Base-by-base conservation (phyloP, 2,329 filamentous ascomycete species). In the Ophiosphaerella herpotricha region DNA sequence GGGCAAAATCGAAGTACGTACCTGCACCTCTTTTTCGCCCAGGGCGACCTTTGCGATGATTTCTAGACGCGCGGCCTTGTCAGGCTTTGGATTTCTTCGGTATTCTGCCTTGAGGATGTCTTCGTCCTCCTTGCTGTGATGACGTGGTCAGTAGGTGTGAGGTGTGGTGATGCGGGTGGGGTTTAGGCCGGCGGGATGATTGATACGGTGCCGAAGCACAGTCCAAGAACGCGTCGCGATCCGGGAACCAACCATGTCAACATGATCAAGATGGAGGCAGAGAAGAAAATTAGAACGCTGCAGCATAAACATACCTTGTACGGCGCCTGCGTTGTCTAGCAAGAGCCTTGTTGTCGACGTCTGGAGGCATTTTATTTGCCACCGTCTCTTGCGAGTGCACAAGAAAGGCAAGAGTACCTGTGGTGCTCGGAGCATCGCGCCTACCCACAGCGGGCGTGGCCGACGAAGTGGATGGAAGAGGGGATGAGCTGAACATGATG, bases 21-120 rank as follows among this genome's bases (percentile, higher is more conserved):
- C 93, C 85, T 97, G 93, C 33, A 97, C 91, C 78, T 97, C 92
- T 74, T 96, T 97, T 77, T 97, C 92, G 60, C 90, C 93, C 57
- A 97, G 81, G 21, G 90, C 88, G 54, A 97, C 91, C 74, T 86
- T 89, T 75, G 85, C 84, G 52, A 95, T 90, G 57, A 97, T 91
- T 50, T 87, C 86, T 39, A 90, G 82, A 76, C 93, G 90, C 73
- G 90, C 88, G 48, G 86, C 82, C 76, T 96, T 97, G 77, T 96
- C 92, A 31, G 93, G 93, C 74, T 96, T 97, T 6, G 90, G 85
- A 72, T 97, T 95, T 55, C 80, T 83, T 63, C 84, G 82, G 70
- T 96, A 97, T 51, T 93, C 91, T 32, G 88, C 82, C 74, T 97
- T 93, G 53, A 97, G 85, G 45, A 95, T 84, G 44, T 87, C 84